phyloP scores from a whole-genome alignment of 2,329 filamentous ascomycete species.

The Aspergillus texensis region DNA sequence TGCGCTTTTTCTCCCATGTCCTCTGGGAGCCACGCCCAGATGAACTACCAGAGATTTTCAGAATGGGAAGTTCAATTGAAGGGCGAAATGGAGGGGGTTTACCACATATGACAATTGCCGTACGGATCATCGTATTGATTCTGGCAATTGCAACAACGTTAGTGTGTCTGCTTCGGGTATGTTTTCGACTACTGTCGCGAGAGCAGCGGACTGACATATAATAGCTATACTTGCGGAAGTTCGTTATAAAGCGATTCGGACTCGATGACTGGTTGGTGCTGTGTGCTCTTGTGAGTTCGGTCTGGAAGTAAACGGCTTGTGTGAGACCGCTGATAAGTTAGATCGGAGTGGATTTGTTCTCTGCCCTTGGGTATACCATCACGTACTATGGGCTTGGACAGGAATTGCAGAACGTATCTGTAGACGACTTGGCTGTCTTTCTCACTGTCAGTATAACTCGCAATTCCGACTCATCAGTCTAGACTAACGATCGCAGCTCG shows the following conservation, averaged over 20 bases:
- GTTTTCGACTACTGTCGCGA: background rate
- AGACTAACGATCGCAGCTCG: conserved; percentile 4
- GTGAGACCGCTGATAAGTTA: background rate
- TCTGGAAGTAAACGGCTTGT: background rate
- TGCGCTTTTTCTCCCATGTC: background rate
- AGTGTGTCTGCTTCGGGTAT: conserved; percentile 10
- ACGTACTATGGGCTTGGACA: conserved; percentile 20
- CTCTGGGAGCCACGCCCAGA: background rate
- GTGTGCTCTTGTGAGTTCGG: conserved; percentile 13
- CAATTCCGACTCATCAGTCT: background rate
- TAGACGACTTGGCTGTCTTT: conserved; percentile 5
- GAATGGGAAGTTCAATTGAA: background rate
- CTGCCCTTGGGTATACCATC: conserved; percentile 17
- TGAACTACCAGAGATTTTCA: background rate
- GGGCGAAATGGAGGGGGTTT: background rate
- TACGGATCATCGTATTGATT: conserved; percentile 4
- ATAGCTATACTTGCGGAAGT: conserved; percentile 21
- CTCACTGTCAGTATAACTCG: background rate
- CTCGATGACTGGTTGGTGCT: conserved; percentile 22
- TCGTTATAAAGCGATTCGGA: conserved; percentile 17
- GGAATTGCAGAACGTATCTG: conserved; percentile 10
- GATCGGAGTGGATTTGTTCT: conserved; percentile 17
- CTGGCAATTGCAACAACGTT: conserved; percentile 7
- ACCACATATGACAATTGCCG: conserved; percentile 5
- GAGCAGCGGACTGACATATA: background rate